Base-by-base conservation (phyloP, 164 flowering plant genomes). In the Nymphaea colorata region DNA sequence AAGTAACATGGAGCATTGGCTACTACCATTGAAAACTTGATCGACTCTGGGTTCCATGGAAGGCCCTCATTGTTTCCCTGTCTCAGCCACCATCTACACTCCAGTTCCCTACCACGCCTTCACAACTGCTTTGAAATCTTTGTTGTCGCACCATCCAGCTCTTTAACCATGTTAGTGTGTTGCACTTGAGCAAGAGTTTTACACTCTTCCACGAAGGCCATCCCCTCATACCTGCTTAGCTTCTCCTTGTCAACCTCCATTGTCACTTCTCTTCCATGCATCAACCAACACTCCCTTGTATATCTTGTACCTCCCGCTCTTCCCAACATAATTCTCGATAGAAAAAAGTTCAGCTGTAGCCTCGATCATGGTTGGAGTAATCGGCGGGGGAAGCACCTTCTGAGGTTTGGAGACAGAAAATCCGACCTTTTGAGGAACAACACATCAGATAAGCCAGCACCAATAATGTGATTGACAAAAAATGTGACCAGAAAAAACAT, bases 91-190 rank as follows among this genome's bases (percentile, higher is more conserved):
- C 69, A 59, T 79, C 81, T 2, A 83, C 62, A 59, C 43, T 82
- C 70, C 73, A 70, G 42, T 82, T 84, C 77, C 79, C 0, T 42
- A 73, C 88, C 88, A 83, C 71, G 79, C 83, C 43, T 73, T 76
- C 11, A 83, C 80, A 4, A 87, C 59, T 2, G 85, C 88, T 59
- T 77, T 81, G 43, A 76, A 36, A 64, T 68, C 72, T 43, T 84
- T 45, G 44, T 55, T 67, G 12, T 72, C 67, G 17, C 88, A 83
- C 87, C 91, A 82, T 87, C 91, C 59, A 83, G 41, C 3, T 85
- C 81, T 45, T 59, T 75, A 42, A 83, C 81, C 36, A 85, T 18
- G 74, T 87, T 87, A 72, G 70, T 75, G 71, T 87, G 91, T 43
- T 68, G 3, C 64, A 87, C 59, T 63, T 76, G 79, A 69, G 78